A percentile compares a stretch with the other conserved stretches of the same genome.
Evolutionary conservation across 495 filamentous ascomycete genomes (phyloP).

Genomic region (Penicillium soppii): DNA sequence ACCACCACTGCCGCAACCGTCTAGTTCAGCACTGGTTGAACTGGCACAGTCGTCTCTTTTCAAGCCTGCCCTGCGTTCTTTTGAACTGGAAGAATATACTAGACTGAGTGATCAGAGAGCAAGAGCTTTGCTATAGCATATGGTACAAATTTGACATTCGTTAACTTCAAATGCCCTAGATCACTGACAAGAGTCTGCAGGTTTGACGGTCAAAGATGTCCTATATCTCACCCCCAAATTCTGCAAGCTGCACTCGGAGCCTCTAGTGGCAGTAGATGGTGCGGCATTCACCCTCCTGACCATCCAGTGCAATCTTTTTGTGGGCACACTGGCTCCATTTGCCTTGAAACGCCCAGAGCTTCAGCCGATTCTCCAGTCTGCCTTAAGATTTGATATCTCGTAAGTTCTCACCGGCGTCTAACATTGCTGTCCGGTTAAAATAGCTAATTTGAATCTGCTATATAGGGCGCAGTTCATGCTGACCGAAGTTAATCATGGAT

Average conservation of each 20-base stretch:
- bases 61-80: constrained; percentile 5
- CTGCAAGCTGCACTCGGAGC: constrained; percentile 19
- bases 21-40: neutral
- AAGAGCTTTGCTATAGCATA: constrained; percentile 15
- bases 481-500: constrained; percentile 37
- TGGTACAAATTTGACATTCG: constrained; percentile 7
- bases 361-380: constrained; percentile 20
- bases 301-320: constrained; percentile 39
- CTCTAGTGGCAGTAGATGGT: constrained; percentile 10
- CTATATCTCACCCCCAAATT: constrained; percentile 5
- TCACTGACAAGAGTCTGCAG: neutral
- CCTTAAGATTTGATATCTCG: constrained; percentile 30
- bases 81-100: constrained; percentile 11
- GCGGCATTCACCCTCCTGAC: constrained; percentile 22
- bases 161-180: neutral
- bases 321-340: constrained; percentile 34
- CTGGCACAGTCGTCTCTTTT: constrained; percentile 23
- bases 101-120: constrained; percentile 19
- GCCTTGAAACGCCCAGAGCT: constrained; percentile 26
- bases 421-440: neutral
- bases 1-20: no score
- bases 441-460: neutral
- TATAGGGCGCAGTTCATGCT: constrained; percentile 34
- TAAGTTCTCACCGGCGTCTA: neutral
- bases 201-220: neutral